Evolutionary conservation across 163 green algal species (phyloP), one percentile per base, ranked within the genome.

Genomic region (Coccomyxa subellipsoidea): DNA sequence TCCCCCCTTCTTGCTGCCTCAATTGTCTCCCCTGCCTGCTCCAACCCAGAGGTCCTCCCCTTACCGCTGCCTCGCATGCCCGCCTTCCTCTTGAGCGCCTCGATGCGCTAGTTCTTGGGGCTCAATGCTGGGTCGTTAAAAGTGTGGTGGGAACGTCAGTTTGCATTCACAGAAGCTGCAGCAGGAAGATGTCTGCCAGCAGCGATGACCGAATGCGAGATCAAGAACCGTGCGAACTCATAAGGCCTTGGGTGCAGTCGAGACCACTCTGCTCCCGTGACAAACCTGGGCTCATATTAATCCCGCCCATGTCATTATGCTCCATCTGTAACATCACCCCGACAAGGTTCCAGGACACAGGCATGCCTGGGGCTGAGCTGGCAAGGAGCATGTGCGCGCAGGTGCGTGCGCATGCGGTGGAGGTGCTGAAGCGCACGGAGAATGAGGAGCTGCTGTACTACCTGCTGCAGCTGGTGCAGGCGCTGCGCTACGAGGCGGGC

Each of bases 391-490:
- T n/a, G n/a, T n/a, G n/a, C n/a, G n/a, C n/a, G 47, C 77, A 91
- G 84, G 90, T 94, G 77, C 85, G 93, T 6, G 87, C 78, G 7
- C 87, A 95, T 82, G 93, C 91, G 7, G 94, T 97, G 66, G 84
- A 81, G 37, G 90, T 95, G 37, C 88, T 98, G 66, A 77, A 90
- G 73, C 59, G 82, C 23, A 93, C 93, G 0, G 91, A 94, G 4
- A 93, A 98, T 73, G 95, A 98, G 47, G 95, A 98, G 91, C 90
- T 99, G 79, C 83, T 93, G 2, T 92, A 88, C 79, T 98, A 97
- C 84, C 89, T 99, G 86, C 92, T 98, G 86, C 96, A 98, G 87
- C 92, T 99, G 71, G 95, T 98, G 66, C 95, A 98, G 87, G 93
- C 94, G 18, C 85, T 97, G 83, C 88, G 94, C 25, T 95, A 96